Evolutionary conservation across 2,329 filamentous ascomycete species (phyloP), one percentile per base, ranked within the genome.

Genomic region (Cadophora malorum): DNA sequence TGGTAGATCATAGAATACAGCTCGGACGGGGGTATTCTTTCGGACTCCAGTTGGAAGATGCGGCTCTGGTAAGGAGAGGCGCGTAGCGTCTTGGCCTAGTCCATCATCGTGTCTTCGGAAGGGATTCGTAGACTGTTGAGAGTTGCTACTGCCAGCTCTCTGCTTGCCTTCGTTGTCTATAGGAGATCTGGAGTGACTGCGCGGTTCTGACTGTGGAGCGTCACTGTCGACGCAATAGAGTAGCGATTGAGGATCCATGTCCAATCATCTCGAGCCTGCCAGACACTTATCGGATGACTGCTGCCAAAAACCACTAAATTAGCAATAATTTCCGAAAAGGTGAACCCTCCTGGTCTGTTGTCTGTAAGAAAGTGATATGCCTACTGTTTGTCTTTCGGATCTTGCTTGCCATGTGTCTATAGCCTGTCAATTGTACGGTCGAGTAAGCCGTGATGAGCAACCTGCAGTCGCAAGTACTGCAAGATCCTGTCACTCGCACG

Each of bases 1-100:
- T 5, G 63, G 63, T 23, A 76, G 69, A 58, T 78, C 75, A 61
- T 75, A 23, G 49, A 76, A 78, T 4, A 76, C 71, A 45, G 73
- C 68, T 38, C 70, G 69, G 9, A 68, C 61, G 19, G 74, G 73
- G 5, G 72, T 69, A 31, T 64, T 65, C 35, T 72, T 74, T 16
- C 64, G 56, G 12, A 25, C 53, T 31, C 49, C 56, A 8, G 28
- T 6, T 31, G 52, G 35, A 4, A 52, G 55, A 19, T 68, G 28
- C 9, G 59, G 16, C 38, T 66, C 66, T 50, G 61, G 65, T 41
- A 41, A 52, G 10, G 58, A 23, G 5, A 56, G 66, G 59, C 45
- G 25, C 19, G 49, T 6, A 19, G 33, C 14, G 4, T 62, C 45
- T 9, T 23, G n/a, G 41, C 33, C 38, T n/a, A 50, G 19, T 9